Percentiles rank a stretch among this genome's conserved stretches.
phyloP scores from a whole-genome alignment of 805 yeast species.

The Kazachstania africana region DNA sequence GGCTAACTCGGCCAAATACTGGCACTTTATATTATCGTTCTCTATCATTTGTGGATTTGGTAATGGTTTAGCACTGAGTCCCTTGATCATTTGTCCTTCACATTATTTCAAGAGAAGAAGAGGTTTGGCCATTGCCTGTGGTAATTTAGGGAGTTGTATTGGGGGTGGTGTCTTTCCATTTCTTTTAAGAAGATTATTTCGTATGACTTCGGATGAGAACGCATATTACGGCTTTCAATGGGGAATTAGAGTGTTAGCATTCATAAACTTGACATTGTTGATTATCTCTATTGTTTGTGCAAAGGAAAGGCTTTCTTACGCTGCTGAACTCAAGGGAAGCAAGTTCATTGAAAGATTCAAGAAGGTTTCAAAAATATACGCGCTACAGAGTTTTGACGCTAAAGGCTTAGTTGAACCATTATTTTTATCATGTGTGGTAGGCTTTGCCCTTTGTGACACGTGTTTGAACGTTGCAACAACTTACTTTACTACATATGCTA shows the following conservation, averaged over 20 bases:
- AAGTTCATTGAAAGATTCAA: slow-evolving; percentile 11
- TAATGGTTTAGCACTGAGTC: slow-evolving; percentile 43
- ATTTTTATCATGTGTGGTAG: slow-evolving; percentile 33
- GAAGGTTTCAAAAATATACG: slow-evolving; percentile 16
- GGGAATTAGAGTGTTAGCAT: slow-evolving; percentile 43
- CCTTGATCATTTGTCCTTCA: slow-evolving; percentile 45
- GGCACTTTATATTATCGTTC: slow-evolving; percentile 51
- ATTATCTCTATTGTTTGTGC: slow-evolving; percentile 25
- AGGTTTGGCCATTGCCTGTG: slow-evolving; percentile 41
- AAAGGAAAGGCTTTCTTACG: slow-evolving; percentile 34
- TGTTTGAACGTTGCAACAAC: slow-evolving; percentile 36
- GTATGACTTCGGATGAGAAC: slow-evolving; percentile 15
- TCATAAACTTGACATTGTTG: slow-evolving; percentile 30
- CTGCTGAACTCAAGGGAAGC: slow-evolving; percentile 18
- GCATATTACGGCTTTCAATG: slow-evolving; percentile 36
- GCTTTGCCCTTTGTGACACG: slow-evolving; percentile 37
- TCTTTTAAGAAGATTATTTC: slow-evolving; percentile 36
- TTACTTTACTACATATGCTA: slow-evolving; percentile 39
- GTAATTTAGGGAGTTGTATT: slow-evolving; percentile 40
- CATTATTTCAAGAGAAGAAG: slow-evolving; percentile 53
- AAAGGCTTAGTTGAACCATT: slow-evolving; percentile 33
- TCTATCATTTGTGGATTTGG: slow-evolving; percentile 46
- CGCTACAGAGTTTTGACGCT: slow-evolving; percentile 26
- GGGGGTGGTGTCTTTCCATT: slow-evolving; percentile 47
- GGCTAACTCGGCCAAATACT: slow-evolving; percentile 38